Evolutionary conservation across 306 rosid species (phyloP), one percentile per base, ranked within the genome.

Genomic region (Vachellia collinsii): DNA sequence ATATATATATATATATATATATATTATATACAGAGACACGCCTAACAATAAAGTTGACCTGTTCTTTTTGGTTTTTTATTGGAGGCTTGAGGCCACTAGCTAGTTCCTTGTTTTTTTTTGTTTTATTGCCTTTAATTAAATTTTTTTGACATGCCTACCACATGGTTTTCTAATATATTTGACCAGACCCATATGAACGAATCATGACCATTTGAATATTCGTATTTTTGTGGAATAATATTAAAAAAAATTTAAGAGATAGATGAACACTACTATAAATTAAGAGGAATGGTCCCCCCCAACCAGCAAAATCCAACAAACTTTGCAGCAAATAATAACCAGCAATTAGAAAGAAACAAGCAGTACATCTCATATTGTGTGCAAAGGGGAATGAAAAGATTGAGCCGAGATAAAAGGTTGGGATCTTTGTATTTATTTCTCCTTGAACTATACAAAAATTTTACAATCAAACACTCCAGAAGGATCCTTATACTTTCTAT

Each of bases 201-300:
- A 51, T 17, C 70, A 75, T 68, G 22, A 59, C 84, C 75, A 64
- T 70, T 84, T 76, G 76, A 80, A 53, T 53, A 70, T 38, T 53
- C 71, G 54, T 71, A 51, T 51, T 17, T 29, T 5, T 14, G 56
- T 50, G 4, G 17, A 62, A 19, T 43, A 38, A 78, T 22, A 64
- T 3, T 8, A n/a, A 39, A 10, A 39, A 10, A 25, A 25, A 8
- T 8, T 22, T 9, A 22, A 59, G 34, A 37, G 23, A 13, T 7
- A 37, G 14, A 37, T 37, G 4, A 69, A 69, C 34, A 29, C 2
- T 53, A 56, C 19, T 7, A 56, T 16, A 19, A 8, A 61, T 58
- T 41, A 2, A 79, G 53, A 39, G 34, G 61, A 70, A 58, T 58
- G 68, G 51, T 79, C 43, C 70, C 34, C 34, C 56, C 50, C 51